Evolutionary conservation across 306 rosid genomes (phyloP), one percentile per base, ranked within the genome.

Genomic region (Corylus avellana): DNA sequence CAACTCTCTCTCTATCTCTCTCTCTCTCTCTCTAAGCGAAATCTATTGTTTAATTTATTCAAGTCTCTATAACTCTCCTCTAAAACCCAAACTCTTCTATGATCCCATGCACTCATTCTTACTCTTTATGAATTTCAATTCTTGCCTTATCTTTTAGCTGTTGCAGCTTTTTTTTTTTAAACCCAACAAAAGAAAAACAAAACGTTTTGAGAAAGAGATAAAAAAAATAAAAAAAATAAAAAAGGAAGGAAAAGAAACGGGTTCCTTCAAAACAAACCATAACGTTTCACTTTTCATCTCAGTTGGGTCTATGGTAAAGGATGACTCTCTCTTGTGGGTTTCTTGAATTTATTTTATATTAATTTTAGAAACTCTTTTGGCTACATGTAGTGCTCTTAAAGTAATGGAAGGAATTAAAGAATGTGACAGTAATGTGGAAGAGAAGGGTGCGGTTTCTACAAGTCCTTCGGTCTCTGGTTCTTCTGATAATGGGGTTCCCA

Each of bases 241-340:
- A n/a, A n/a, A n/a, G n/a, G n/a, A n/a, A 32, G 35, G 2, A 22
- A 22, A 22, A 22, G 25, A 22, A 22, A 22, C 25, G 25, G 35
- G 35, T 32, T 64, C 70, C 44, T 50, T 68, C 51, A 68, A 27
- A 67, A 25, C 62, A 27, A 67, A 25, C 62, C 50, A 25, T 71
- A 85, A 75, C 81, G 81, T 70, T 66, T 55, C 75, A 57, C 69
- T 56, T 62, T 73, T 69, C 46, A 42, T 42, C 46, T 42, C 46
- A 42, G 46, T 53, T 53, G 56, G 56, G 57, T 44, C 57, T 12
- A 9, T 42, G 25, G 3, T 4, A 42, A 4, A 12, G 27, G 49
- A 9, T 42, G 29, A 51, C 56, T 51, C 25, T 7, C 17, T 29
- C 48, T 20, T 46, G 22, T 77, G 73, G 80, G 51, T n/a, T 78